phyloP scores from a whole-genome alignment of 305 asterid species.

The Fraxinus angustifolia region DNA sequence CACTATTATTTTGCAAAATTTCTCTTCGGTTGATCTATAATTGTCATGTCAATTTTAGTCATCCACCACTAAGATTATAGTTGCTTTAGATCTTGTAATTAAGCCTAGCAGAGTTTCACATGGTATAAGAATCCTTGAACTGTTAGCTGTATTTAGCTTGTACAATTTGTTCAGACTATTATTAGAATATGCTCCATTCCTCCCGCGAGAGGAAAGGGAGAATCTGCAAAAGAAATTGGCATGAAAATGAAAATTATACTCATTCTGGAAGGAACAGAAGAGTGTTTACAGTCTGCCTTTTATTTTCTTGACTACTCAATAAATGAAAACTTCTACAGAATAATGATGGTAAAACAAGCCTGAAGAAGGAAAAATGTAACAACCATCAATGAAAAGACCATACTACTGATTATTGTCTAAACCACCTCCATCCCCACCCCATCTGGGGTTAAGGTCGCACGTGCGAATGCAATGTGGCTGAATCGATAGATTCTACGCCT shows the following conservation, averaged over 20 bases:
- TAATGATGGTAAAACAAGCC: not conserved
- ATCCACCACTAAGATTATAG: not conserved
- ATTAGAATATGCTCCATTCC: not conserved
- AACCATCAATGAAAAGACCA: not conserved
- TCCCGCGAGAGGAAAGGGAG: not conserved
- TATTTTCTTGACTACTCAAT: not conserved
- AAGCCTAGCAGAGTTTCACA: not conserved
- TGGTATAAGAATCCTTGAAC: not conserved
- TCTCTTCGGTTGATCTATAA: not conserved
- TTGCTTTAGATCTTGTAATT: not conserved
- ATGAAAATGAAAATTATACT: not conserved
- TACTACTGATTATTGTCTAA: not conserved
- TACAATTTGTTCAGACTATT: not conserved
- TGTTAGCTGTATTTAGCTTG: not conserved
- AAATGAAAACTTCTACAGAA: not conserved
- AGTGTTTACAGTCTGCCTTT: not conserved
- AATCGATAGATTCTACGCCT: not conserved
- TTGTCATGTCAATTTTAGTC: not conserved
- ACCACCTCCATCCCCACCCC: not conserved
- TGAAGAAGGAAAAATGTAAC: not conserved
- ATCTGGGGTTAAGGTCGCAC: not conserved
- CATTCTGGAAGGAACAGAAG: not conserved
- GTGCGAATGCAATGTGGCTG: not conserved
- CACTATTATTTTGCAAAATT: not conserved
- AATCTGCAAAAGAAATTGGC: not conserved